Percentiles rank a stretch among this genome's conserved stretches.
Evolutionary conservation across 495 filamentous ascomycete species (phyloP).

Genomic region (Hypoxylon rickii): DNA sequence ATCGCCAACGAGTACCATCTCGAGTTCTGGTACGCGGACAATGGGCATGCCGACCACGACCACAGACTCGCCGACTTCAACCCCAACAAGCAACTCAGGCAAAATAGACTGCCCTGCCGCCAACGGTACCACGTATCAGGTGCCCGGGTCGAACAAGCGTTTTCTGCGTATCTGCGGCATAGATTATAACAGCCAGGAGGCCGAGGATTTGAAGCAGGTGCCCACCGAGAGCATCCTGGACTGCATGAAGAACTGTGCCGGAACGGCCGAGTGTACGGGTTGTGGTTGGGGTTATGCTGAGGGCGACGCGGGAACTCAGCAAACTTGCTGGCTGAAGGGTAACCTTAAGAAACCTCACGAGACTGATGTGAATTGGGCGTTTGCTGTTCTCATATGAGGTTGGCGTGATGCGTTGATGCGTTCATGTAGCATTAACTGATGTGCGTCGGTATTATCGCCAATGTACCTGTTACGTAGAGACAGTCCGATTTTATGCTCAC

Average conservation of each 20-base stretch:
- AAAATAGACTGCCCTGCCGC: slow-evolving; percentile 45
- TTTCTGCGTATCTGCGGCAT: slow-evolving; percentile 53
- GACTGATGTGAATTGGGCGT: slow-evolving; percentile 45
- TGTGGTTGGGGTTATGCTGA: slow-evolving; percentile 49
- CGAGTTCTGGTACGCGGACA: not conserved
- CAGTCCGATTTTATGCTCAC: no score
- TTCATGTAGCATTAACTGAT: not conserved
- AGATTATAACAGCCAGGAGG: slow-evolving; percentile 46
- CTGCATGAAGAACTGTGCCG: slow-evolving; percentile 53
- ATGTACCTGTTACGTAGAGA: no score
- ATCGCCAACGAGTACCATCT: not conserved
- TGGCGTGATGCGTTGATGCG: not conserved
- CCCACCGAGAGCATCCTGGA: slow-evolving; percentile 46
- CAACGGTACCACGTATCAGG: slow-evolving; percentile 51
- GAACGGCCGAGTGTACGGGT: slow-evolving; percentile 45
- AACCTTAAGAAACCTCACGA: slow-evolving; percentile 41
- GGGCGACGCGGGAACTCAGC: slow-evolving; percentile 42
- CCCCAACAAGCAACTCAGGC: slow-evolving; percentile 16
- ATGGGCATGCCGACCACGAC: slow-evolving; percentile 9
- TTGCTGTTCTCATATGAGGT: slow-evolving; percentile 43
- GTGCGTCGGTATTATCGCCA: no score
- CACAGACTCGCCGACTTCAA: slow-evolving; percentile 14
- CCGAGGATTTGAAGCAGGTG: slow-evolving; percentile 44
- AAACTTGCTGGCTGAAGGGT: slow-evolving; percentile 52
- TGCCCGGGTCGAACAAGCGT: slow-evolving; percentile 45